phyloP scores from a whole-genome alignment of 257 asterid genomes.

The Lantana camara region DNA sequence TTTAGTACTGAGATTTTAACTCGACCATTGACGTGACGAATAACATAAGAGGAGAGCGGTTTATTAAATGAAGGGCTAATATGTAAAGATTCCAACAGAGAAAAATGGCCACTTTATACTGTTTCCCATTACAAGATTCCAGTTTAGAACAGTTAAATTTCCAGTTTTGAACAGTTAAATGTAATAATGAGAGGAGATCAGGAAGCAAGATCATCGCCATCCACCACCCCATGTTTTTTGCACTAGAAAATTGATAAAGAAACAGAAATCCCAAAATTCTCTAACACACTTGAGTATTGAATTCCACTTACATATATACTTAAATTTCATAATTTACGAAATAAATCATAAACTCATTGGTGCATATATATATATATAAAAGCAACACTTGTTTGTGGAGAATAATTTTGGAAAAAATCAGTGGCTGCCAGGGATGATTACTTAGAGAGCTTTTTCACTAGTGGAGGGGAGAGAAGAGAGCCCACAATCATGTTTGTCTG shows the following conservation, averaged over 20 bases:
- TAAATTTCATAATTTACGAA: no score
- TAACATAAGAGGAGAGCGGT: slow-evolving; percentile 33
- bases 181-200: slow-evolving; percentile 45
- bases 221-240: slow-evolving; percentile 31
- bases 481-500: slow-evolving; percentile 44
- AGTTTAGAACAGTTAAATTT: slow-evolving; percentile 32
- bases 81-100: slow-evolving; percentile 38
- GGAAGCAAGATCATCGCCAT: slow-evolving; percentile 27
- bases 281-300: no score
- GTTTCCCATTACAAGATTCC: slow-evolving; percentile 45
- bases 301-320: no score
- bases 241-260: not conserved
- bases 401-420: not conserved
- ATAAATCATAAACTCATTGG: not conserved
- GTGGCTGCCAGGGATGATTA: slow-evolving; percentile 35
- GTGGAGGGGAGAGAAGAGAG: slow-evolving; percentile 47
- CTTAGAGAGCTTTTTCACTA: slow-evolving; percentile 32
- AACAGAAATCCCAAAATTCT: no score
- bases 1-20: no score
- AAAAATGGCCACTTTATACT: slow-evolving; percentile 35
- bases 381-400: no score
- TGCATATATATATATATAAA: no score
- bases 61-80: slow-evolving; percentile 37
- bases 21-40: no score
- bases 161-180: slow-evolving; percentile 32